Conservation (phyloP, 176 grass and related monocot species). For the Rhynchospora breviuscula region DNA sequence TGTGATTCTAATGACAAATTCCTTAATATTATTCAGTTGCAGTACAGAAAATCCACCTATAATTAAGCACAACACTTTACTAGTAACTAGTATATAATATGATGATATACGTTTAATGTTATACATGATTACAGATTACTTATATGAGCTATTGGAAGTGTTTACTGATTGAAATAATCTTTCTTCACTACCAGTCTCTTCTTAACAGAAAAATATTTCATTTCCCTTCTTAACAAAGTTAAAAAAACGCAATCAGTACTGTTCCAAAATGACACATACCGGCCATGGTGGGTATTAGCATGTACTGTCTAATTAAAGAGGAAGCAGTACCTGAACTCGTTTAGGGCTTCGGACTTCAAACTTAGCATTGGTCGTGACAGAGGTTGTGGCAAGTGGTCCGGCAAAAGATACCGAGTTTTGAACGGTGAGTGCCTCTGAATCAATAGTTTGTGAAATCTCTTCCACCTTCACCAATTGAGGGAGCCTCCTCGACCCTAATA, state of each 20-base stretch:
- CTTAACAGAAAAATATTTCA: background rate
- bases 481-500: slow-evolving; percentile 54
- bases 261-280: background rate
- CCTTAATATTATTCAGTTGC: background rate
- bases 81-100: background rate
- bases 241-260: background rate
- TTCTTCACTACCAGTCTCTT: background rate
- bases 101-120: background rate
- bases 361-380: slow-evolving; percentile 79
- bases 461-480: slow-evolving; percentile 79
- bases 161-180: background rate
- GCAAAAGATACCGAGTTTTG: slow-evolving; percentile 88
- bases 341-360: slow-evolving; percentile 96
- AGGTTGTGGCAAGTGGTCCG: slow-evolving; percentile 59
- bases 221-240: background rate
- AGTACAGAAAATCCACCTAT: background rate
- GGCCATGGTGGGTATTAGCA: background rate
- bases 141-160: background rate
- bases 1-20: background rate
- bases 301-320: background rate
- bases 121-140: background rate
- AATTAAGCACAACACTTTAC: background rate
- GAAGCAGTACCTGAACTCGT: slow-evolving; percentile 62
- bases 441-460: slow-evolving; percentile 85
- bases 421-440: slow-evolving; percentile 80